phyloP scores from a whole-genome alignment of 441 rosid species.

The Syzygium syzygioides region DNA sequence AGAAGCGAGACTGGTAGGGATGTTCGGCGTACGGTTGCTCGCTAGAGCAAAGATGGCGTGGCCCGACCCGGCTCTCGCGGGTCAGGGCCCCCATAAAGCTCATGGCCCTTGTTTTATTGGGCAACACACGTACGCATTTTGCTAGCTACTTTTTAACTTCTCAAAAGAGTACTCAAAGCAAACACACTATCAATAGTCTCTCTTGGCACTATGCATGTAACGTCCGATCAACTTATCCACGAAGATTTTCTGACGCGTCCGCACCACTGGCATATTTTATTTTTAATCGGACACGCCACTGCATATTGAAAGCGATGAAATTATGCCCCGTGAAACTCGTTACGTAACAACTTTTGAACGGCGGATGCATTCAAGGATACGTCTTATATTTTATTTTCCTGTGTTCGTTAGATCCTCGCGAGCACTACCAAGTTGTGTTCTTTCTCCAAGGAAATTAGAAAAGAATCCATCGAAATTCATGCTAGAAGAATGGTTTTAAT shows the following conservation, averaged over 20 bases:
- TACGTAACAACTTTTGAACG: accelerated
- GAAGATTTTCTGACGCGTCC: neutral
- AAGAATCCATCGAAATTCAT: neutral
- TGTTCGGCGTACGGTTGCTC: neutral
- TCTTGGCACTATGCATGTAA: neutral
- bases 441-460: accelerated
- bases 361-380: accelerated
- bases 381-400: neutral
- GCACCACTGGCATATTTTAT: too few relatives aligned
- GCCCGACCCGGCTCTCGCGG: neutral
- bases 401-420: too few relatives aligned
- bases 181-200: neutral
- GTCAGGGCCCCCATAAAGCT: neutral
- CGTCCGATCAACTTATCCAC: accelerated
- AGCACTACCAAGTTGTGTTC: neutral
- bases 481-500: neutral
- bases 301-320: accelerated
- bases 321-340: accelerated
- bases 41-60: neutral
- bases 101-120: accelerated
- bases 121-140: neutral
- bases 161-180: neutral
- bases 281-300: too few relatives aligned
- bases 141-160: neutral
- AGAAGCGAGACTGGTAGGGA: neutral